phyloP scores from a whole-genome alignment of 2,329 filamentous ascomycete species.

The Macrophomina tecta region DNA sequence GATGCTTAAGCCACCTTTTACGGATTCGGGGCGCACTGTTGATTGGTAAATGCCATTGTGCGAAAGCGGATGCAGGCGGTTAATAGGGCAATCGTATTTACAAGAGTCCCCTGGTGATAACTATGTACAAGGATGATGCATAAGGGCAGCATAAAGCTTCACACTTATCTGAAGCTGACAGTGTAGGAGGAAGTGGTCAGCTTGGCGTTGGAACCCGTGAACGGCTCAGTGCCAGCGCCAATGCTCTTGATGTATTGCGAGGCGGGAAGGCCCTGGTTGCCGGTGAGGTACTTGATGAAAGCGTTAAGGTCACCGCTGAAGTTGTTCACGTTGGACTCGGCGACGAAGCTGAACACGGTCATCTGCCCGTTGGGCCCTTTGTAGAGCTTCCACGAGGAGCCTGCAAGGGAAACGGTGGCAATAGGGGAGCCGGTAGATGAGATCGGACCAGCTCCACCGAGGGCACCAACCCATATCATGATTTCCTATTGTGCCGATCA shows the following conservation, averaged over 20 bases:
- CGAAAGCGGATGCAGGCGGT: too few species aligned
- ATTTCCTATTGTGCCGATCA: slow-evolving; percentile 40
- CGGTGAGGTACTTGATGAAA: slow-evolving; percentile 64
- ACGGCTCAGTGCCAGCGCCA: slow-evolving; percentile 63
- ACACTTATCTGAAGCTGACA: not conserved
- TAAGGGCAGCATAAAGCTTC: too few species aligned
- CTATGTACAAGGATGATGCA: not conserved
- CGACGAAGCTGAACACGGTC: slow-evolving; percentile 67
- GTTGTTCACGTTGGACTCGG: slow-evolving; percentile 52
- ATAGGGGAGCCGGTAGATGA: slow-evolving; percentile 61
- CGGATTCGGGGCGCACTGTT: too few species aligned
- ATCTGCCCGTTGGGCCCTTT: slow-evolving; percentile 64
- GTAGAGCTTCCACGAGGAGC: slow-evolving; percentile 63
- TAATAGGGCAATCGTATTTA: not conserved
- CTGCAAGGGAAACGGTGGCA: slow-evolving; percentile 61
- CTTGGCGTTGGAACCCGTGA: slow-evolving; percentile 56
- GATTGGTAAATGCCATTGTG: too few species aligned
- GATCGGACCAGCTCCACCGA: slow-evolving; percentile 65
- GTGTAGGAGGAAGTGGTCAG: slow-evolving; percentile 50
- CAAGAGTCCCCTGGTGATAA: not conserved
- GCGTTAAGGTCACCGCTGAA: slow-evolving; percentile 64
- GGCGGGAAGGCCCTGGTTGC: slow-evolving; percentile 54
- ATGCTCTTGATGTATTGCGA: slow-evolving; percentile 61
- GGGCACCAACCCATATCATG: slow-evolving; percentile 69
- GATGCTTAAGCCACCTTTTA: too few species aligned